A percentile compares a stretch with the other conserved stretches of the same genome.
Conservation (phyloP, 768 basidiomycete species). For the Epithele typhae region DNA sequence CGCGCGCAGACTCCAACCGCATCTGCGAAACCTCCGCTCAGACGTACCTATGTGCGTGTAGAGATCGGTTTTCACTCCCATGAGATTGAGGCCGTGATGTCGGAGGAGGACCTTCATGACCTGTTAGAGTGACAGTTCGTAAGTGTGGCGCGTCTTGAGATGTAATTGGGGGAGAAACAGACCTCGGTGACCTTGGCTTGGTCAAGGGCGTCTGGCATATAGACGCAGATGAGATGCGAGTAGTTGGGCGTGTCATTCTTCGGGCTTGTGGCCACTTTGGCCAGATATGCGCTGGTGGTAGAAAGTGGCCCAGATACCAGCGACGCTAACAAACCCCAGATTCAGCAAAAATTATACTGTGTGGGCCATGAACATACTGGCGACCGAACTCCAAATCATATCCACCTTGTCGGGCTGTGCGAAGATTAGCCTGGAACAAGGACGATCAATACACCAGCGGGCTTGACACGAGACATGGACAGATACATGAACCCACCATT, state of each 20-base stretch:
- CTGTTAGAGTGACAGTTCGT: no score
- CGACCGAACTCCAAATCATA: conserved; percentile 55
- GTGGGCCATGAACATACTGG: conserved; percentile 34
- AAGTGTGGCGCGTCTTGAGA: neutral
- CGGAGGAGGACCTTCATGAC: conserved; percentile 67
- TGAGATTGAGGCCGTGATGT: conserved; percentile 59
- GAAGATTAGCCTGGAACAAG: conserved; percentile 55
- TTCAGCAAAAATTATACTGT: neutral
- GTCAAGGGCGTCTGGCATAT: conserved; percentile 69
- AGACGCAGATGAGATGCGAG: conserved; percentile 68
- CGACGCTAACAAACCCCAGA: conserved; percentile 20
- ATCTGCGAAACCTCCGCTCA: conserved; percentile 1
- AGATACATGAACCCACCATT: conserved; percentile 66
- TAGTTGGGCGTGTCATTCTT: conserved; percentile 40
- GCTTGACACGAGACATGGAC: neutral
- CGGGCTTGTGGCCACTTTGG: conserved; percentile 67
- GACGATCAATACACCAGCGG: neutral
- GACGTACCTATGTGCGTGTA: conserved; percentile 56
- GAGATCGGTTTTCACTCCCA: conserved; percentile 68
- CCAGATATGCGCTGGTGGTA: conserved; percentile 47
- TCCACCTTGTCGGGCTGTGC: conserved; percentile 60
- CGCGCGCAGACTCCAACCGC: neutral
- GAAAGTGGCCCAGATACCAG: conserved; percentile 60
- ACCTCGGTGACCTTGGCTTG: conserved; percentile 55
- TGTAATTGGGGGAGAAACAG: conserved; percentile 3